phyloP scores from a whole-genome alignment of 345 rosid genomes.

The Carallia pectinifolia region DNA sequence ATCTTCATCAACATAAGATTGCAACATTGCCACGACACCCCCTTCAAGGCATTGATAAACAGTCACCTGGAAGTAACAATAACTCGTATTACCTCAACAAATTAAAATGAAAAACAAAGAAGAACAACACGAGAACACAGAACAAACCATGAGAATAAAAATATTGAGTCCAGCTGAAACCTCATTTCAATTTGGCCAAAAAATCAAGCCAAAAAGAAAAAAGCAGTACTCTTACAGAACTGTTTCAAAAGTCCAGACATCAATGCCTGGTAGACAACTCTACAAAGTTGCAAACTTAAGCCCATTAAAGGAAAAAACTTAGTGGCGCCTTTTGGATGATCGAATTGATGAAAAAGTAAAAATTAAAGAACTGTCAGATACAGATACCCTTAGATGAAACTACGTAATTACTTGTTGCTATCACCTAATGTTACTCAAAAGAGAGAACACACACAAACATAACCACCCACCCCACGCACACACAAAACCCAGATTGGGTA shows the following conservation, averaged over 20 bases:
- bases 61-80: constrained; percentile 52
- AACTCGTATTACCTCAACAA: neutral
- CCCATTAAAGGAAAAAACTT: no score
- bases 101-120: constrained; percentile 8
- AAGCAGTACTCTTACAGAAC: neutral
- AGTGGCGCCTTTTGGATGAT: no score
- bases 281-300: neutral
- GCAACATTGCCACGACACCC: constrained; percentile 77
- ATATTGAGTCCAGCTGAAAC: neutral
- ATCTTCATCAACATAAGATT: constrained; percentile 89
- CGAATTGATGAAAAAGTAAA: no score
- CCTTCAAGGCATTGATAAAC: constrained; percentile 92
- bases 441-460: neutral
- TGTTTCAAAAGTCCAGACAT: no score
- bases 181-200: neutral
- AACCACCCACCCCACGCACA: no score
- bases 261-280: no score
- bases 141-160: neutral
- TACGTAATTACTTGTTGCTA: no score
- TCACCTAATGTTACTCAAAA: neutral
- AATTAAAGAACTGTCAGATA: no score
- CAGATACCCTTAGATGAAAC: no score
- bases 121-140: neutral
- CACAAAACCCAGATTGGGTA: no score
- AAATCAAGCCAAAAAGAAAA: neutral